These are phyloP conservation scores for Anthoceros angustus DNA, from an alignment of 225 moss, liverwort and hornwort species.

Conservation along the genomic window DNA sequence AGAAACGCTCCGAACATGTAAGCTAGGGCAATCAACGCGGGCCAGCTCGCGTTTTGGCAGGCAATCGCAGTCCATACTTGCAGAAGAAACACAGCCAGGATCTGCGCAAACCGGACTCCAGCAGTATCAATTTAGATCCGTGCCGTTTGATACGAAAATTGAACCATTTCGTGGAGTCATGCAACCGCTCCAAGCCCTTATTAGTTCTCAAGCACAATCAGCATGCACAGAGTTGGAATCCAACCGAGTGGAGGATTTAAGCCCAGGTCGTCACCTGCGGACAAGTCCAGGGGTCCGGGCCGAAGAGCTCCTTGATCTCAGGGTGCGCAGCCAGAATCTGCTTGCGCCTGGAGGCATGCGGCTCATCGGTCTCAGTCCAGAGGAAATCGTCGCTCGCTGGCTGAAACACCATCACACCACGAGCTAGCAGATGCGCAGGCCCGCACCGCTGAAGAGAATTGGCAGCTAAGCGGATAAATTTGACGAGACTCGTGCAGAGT, in stretches of 20 bases:
- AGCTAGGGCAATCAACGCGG: conserved; percentile 36
- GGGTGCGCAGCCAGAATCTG: conserved; percentile 75
- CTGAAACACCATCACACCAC: too few relatives aligned
- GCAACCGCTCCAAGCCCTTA: too few relatives aligned
- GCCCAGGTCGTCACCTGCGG: conserved; percentile 33
- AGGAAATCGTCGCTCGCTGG: conserved; percentile 33
- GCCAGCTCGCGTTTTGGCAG: conserved; percentile 46
- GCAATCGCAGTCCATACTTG: conserved; percentile 57
- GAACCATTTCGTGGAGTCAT: too few relatives aligned
- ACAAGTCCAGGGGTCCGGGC: conserved; percentile 64
- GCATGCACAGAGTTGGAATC: too few relatives aligned
- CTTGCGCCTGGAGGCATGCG: conserved; percentile 66
- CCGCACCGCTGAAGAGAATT: too few relatives aligned
- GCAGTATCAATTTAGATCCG: too few relatives aligned
- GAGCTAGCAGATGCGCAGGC: too few relatives aligned
- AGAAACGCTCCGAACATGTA: conserved; percentile 88
- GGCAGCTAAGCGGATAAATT: too few relatives aligned
- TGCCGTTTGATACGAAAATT: too few relatives aligned
- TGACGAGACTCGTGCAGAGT: too few relatives aligned
- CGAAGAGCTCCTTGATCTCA: conserved; percentile 78
- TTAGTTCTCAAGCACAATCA: too few relatives aligned
- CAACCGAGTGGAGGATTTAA: neutral
- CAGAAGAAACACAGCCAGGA: conserved; percentile 46
- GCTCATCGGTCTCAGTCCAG: conserved; percentile 84
- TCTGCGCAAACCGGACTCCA: too few relatives aligned